Conservation (phyloP, 305 asterid species). For the Fraxinus xanthoxyloides region DNA sequence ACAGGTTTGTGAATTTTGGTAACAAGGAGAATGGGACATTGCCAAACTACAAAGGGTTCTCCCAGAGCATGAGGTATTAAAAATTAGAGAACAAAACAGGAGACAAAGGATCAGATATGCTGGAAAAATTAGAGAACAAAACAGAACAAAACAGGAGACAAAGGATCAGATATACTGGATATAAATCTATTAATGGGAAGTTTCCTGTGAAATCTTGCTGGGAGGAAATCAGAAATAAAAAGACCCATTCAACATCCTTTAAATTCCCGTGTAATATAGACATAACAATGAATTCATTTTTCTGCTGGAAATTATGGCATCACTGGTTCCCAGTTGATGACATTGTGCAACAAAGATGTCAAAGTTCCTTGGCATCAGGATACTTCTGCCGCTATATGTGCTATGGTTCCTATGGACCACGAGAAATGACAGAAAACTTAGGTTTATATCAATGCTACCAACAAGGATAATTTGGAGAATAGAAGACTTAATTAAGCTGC, state of each 20-base stretch:
- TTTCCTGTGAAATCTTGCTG: background rate
- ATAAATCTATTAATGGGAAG: background rate
- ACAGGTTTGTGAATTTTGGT: background rate
- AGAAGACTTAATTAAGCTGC: background rate
- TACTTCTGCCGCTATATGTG: too few species aligned
- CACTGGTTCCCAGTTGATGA: background rate
- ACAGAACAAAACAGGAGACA: background rate
- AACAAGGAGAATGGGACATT: background rate
- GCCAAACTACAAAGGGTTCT: background rate
- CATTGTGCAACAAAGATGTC: background rate
- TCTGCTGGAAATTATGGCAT: background rate
- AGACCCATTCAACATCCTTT: background rate
- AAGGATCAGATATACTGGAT: background rate
- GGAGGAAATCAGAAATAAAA: background rate
- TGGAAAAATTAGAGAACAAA: background rate
- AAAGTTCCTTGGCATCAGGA: background rate
- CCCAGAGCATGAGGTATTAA: background rate
- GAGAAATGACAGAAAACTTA: background rate
- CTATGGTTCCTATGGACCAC: too few species aligned
- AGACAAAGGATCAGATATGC: background rate
- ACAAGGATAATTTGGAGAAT: background rate
- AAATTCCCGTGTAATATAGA: background rate
- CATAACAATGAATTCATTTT: background rate
- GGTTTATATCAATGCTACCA: background rate
- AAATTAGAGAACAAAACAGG: background rate